Base-by-base conservation (phyloP, 148 eudicot genomes). In the Pharnaceum exiguum region DNA sequence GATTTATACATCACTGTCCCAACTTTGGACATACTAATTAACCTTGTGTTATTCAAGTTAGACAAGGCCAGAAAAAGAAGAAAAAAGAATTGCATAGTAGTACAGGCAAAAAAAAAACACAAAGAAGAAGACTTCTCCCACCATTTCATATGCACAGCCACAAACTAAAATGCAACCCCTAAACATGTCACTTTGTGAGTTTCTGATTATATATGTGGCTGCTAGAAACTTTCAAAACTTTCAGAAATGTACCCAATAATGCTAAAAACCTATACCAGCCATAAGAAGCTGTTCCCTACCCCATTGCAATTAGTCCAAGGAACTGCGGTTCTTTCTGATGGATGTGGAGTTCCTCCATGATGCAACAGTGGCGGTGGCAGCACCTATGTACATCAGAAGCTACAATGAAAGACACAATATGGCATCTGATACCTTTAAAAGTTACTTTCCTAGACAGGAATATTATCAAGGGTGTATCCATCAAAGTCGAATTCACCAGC, bases 401-500 rank as follows among this genome's bases (percentile, higher is more conserved):
- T 61, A 66, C 65, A 58, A 65, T 50, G 50, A 18, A 24, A 19
- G n/a, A n/a, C 26, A 46, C 43, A 49, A 45, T 39, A 30, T 57
- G 57, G 60, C 48, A 36, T 46, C 50, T 10, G 27, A 54, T 17
- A 21, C 36, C 62, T 10, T 65, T 2, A 26, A 46, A 46, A 11
- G 36, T 30, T 24, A 50, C 25, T 15, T 29, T 53, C 44, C 55
- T 69, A 63, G 44, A 70, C 84, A 4, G 83, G 80, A 46, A 86
- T 71, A 59, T 86, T 76, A 58, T 79, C 95, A 67, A 81, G 31
- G 42, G 70, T 33, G 66, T 67, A 79, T 33, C 90, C 90, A 48
- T 83, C 90, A 45, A 79, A 77, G 31, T 79, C 75, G 57, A 74
- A 90, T 23, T 86, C 97, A 31, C 65, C 75, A 5, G 67, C 19